phyloP scores from a whole-genome alignment of 805 yeast species.

The Zygoascus tannicola region DNA sequence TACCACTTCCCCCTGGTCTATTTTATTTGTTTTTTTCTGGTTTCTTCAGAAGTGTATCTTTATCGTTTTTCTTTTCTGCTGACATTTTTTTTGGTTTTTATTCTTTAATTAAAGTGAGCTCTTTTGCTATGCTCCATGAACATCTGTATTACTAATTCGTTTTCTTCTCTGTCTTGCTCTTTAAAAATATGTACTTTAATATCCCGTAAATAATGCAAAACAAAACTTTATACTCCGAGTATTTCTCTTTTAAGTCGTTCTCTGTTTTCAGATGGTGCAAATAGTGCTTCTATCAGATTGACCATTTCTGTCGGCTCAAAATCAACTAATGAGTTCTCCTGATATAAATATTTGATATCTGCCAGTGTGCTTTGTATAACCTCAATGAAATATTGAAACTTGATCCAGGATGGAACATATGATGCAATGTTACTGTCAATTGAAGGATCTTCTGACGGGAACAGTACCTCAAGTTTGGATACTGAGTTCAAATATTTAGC shows the following conservation, averaged over 20 bases:
- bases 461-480: conserved; percentile 11
- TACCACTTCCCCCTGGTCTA: neutral
- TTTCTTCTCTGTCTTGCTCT: no score
- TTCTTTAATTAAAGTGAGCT: neutral
- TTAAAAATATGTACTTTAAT: no score
- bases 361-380: conserved; percentile 26
- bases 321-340: conserved; percentile 25
- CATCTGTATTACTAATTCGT: no score
- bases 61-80: neutral
- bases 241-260: conserved; percentile 19
- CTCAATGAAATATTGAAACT: conserved; percentile 27
- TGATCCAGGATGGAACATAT: conserved; percentile 30
- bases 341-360: conserved; percentile 23
- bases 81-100: neutral
- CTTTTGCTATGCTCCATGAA: neutral
- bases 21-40: neutral
- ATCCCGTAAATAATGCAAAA: no score
- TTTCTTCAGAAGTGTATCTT: neutral
- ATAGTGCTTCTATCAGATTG: conserved; percentile 25
- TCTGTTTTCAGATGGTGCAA: conserved; percentile 27
- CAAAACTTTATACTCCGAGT: no score
- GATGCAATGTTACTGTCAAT: conserved; percentile 15
- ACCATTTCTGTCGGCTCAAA: conserved; percentile 26
- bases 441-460: conserved; percentile 4
- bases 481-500: conserved; percentile 13